Evolutionary conservation across 345 rosid species (phyloP).

Genomic region (Carallia pectinifolia): DNA sequence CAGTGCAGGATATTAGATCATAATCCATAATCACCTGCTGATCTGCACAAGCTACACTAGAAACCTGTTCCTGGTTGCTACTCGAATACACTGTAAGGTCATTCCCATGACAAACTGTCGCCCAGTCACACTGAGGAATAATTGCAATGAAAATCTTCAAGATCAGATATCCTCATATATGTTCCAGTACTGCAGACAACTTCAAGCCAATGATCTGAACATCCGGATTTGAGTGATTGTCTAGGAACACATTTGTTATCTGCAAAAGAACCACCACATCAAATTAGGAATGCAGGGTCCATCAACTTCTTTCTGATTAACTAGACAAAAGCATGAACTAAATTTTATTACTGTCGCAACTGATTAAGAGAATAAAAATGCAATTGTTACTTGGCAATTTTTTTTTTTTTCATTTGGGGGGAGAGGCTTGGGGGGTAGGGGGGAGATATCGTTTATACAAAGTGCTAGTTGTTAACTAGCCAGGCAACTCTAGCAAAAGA

Average conservation of each 20-base stretch:
- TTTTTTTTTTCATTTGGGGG: too few relatives aligned
- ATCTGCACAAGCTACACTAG: too few relatives aligned
- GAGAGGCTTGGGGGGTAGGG: too few relatives aligned
- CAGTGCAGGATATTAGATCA: too few relatives aligned
- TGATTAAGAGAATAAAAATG: neutral
- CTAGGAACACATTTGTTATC: conserved; percentile 61
- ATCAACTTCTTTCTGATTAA: neutral
- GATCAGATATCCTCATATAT: conserved; percentile 20
- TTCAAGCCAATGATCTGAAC: conserved; percentile 66
- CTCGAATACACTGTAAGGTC: too few relatives aligned
- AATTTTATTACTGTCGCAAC: neutral
- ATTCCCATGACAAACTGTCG: too few relatives aligned
- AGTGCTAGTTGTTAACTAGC: too few relatives aligned
- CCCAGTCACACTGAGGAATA: conserved; percentile 14
- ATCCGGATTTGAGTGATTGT: conserved; percentile 67
- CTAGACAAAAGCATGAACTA: neutral
- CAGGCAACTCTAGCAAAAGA: neutral
- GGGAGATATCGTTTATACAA: too few relatives aligned
- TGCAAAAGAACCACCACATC: conserved; percentile 28
- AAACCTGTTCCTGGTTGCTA: too few relatives aligned
- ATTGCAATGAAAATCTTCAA: conserved; percentile 26
- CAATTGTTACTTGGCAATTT: too few relatives aligned
- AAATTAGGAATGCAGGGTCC: neutral
- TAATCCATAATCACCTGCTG: too few relatives aligned
- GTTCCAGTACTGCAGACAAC: conserved; percentile 50